Evolutionary conservation across 2,329 filamentous ascomycete genomes (phyloP), one percentile per base, ranked within the genome.

Genomic region (Delphinella strobiligena): DNA sequence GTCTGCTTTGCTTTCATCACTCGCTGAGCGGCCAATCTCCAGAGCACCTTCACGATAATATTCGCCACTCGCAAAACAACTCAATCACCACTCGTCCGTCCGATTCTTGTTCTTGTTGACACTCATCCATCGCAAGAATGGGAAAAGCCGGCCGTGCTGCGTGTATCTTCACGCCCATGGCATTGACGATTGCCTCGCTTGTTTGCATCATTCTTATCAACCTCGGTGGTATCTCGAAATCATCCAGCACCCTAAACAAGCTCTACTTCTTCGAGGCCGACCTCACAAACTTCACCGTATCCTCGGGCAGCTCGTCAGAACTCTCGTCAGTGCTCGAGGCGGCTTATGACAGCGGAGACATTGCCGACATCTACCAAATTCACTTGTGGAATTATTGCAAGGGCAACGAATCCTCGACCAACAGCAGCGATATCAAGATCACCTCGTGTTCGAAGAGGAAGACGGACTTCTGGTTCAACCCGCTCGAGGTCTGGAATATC

Each of bases 361-460:
- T 94, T 43, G 74, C 72, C 53, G 77, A 89, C 56, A 70, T 78
- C 54, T 96, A 95, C 72, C 74, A 82, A 45, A 70, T 96, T 55
- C 76, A 74, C 55, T 71, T 96, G 29, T 93, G 85, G 82, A 82
- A 82, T 57, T 94, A 87, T 72, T 96, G 91, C 73, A 66, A 68
- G 42, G 76, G 72, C 38, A 62, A 70, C 37, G 60, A 68, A 2
- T n/a, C 24, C 17, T 17, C 17, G 51, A 67, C 71, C 46, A 67
- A 69, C 47, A 66, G 56, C 36, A 54, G 57, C 41, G 45, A 49
- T 19, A 69, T 67, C 48, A 59, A 61, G 12, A 60, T 72, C 49
- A 63, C 61, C 32, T 62, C 71, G 50, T 96, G 89, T 74, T 80
- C 78, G 38, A 68, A 77, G 50, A 71, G 78, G 40, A 66, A 80